Evolutionary conservation across 108 stramenopile species (phyloP).

Genomic region (Fragilariopsis cylindrus): DNA sequence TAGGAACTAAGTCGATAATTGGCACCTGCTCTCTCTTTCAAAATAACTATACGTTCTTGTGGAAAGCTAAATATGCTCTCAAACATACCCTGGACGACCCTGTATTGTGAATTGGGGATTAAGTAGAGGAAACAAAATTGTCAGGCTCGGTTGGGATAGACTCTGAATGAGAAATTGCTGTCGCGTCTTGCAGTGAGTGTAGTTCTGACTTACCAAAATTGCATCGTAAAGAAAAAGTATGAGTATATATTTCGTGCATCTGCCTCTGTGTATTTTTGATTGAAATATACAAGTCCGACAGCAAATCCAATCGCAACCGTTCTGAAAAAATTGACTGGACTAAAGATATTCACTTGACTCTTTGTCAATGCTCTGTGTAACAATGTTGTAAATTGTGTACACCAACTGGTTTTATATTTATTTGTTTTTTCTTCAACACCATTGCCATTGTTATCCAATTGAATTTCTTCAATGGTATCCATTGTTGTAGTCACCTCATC

Average conservation of each 20-base stretch:
- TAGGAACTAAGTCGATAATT: conserved; percentile 72
- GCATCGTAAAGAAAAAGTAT: conserved; percentile 75
- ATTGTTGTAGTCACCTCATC: conserved; percentile 46
- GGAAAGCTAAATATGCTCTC: conserved; percentile 72
- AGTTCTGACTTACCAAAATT: conserved; percentile 59
- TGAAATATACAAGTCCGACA: conserved; percentile 58
- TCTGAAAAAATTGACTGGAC: conserved; percentile 66
- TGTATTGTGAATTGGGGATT: conserved; percentile 20
- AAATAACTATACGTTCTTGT: conserved; percentile 56
- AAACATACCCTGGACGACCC: conserved; percentile 77
- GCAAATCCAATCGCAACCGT: conserved; percentile 59
- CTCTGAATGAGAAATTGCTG: too few species aligned
- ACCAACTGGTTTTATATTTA: conserved; percentile 65
- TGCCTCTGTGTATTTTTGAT: conserved; percentile 54
- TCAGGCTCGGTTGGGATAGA: too few species aligned
- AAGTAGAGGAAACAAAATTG: too few species aligned
- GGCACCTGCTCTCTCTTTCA: conserved; percentile 67
- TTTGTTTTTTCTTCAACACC: neutral
- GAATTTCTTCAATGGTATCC: conserved; percentile 20
- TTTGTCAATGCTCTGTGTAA: conserved; percentile 67
- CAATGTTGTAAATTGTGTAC: conserved; percentile 56
- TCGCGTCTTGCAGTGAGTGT: conserved; percentile 21
- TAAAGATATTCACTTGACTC: conserved; percentile 65
- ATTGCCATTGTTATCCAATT: too few species aligned
- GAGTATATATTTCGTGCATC: conserved; percentile 47